Percentiles rank a stretch among this genome's conserved stretches.
These are phyloP conservation scores for Yamadazyma olivae DNA, from an alignment of 805 yeast genomes.

Conservation along the genomic window DNA sequence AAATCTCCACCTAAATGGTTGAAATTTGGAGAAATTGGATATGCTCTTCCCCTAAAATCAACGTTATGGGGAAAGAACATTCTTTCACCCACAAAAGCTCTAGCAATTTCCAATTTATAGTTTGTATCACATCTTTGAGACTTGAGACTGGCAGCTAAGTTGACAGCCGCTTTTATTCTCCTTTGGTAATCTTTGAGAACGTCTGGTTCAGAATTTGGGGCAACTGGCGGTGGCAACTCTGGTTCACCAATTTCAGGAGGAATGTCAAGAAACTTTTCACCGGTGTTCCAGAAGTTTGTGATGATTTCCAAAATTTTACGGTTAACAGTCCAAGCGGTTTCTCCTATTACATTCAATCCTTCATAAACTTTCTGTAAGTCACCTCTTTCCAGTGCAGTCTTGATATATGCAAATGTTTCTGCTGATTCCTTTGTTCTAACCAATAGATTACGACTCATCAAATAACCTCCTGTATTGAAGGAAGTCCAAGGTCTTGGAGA, in stretches of 20 bases:
- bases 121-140: conserved; percentile 93
- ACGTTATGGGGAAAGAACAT: conserved; percentile 78
- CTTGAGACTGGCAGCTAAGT: conserved; percentile 63
- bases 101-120: conserved; percentile 90
- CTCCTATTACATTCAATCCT: conserved; percentile 84
- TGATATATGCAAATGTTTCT: conserved; percentile 85
- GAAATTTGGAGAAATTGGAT: conserved; percentile 76
- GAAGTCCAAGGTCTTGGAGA: conserved; percentile 87
- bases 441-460: conserved; percentile 57
- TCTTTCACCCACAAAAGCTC: conserved; percentile 78
- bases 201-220: conserved; percentile 70
- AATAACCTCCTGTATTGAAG: conserved; percentile 83
- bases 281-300: conserved; percentile 83
- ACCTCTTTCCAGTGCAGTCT: conserved; percentile 74
- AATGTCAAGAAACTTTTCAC: conserved; percentile 70
- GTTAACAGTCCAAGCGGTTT: conserved; percentile 92
- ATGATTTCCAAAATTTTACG: conserved; percentile 64
- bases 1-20: conserved; percentile 79
- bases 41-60: conserved; percentile 83
- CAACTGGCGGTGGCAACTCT: conserved; percentile 46
- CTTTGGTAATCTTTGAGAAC: conserved; percentile 68
- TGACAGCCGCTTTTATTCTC: conserved; percentile 52
- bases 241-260: conserved; percentile 49
- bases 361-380: conserved; percentile 64
- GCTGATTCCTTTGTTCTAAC: conserved; percentile 81